Percentiles rank a stretch among this genome's conserved stretches.
Conservation (phyloP, 495 filamentous ascomycete species). For the Tuber microsphaerosporum region DNA sequence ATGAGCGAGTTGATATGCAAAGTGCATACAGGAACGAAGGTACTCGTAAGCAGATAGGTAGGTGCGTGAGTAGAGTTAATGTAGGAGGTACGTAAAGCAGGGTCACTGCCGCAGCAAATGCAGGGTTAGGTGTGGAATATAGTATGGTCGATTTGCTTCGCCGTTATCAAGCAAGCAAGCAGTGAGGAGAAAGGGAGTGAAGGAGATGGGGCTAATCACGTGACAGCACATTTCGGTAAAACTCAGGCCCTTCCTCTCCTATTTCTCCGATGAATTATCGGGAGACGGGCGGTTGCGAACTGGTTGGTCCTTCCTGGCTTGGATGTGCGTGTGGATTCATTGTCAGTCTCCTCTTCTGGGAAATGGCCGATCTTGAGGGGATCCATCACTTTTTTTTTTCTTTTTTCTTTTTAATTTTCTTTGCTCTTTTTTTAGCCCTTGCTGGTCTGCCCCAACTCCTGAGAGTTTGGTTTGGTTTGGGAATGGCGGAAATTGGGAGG, state of each 20-base stretch:
- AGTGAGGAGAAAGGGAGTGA: background rate
- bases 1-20: background rate
- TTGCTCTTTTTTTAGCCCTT: background rate
- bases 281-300: background rate
- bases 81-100: background rate
- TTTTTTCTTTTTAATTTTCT: background rate
- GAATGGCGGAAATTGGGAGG: conserved; percentile 2
- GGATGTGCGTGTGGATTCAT: background rate
- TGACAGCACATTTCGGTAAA: background rate
- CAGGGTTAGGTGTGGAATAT: background rate
- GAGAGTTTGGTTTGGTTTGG: background rate
- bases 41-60: background rate
- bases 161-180: background rate
- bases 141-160: background rate
- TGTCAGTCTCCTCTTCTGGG: background rate
- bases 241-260: background rate
- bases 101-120: background rate
- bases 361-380: background rate
- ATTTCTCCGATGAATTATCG: background rate
- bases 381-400: background rate
- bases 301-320: background rate
- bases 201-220: background rate
- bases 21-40: background rate
- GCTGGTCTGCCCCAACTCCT: conserved; percentile 3
- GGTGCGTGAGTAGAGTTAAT: background rate